phyloP scores from a whole-genome alignment of 768 basidiomycete genomes.

The Pulveroboletus ravenelii region DNA sequence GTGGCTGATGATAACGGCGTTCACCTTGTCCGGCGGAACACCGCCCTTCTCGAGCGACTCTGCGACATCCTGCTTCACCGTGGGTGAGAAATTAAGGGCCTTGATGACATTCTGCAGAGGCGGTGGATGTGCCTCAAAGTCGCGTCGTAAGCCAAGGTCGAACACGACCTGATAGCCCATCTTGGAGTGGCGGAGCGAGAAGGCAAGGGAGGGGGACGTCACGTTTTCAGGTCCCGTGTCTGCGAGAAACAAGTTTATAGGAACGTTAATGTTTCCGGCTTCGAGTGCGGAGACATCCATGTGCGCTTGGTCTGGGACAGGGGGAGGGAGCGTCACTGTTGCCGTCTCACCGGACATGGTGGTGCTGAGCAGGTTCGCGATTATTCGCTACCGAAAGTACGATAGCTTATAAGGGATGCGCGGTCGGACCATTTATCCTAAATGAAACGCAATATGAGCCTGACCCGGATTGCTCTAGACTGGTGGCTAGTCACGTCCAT shows the following conservation, averaged over 20 bases:
- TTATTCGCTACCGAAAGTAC: too few species aligned
- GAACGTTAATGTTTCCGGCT: constrained; percentile 41
- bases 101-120: constrained; percentile 20
- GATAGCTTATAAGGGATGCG: too few species aligned
- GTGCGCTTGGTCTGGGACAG: constrained; percentile 41
- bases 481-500: too few species aligned
- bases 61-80: constrained; percentile 34
- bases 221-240: constrained; percentile 27
- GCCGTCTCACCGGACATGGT: constrained; percentile 3
- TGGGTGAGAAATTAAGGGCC: constrained; percentile 1
- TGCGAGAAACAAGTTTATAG: constrained; percentile 36
- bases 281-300: constrained; percentile 54
- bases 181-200: constrained; percentile 46
- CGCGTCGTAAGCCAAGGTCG: constrained; percentile 52
- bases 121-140: constrained; percentile 41
- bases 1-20: constrained; percentile 47
- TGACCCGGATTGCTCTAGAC: too few species aligned
- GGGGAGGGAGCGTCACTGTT: constrained; percentile 9
- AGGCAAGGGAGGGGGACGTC: constrained; percentile 45
- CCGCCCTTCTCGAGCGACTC: constrained; percentile 52
- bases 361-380: background rate
- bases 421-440: too few species aligned
- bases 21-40: constrained; percentile 38
- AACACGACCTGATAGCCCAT: constrained; percentile 41
- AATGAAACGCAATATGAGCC: too few species aligned